Conservation (phyloP, 768 basidiomycete species). For the Pleurotus sapidus region DNA sequence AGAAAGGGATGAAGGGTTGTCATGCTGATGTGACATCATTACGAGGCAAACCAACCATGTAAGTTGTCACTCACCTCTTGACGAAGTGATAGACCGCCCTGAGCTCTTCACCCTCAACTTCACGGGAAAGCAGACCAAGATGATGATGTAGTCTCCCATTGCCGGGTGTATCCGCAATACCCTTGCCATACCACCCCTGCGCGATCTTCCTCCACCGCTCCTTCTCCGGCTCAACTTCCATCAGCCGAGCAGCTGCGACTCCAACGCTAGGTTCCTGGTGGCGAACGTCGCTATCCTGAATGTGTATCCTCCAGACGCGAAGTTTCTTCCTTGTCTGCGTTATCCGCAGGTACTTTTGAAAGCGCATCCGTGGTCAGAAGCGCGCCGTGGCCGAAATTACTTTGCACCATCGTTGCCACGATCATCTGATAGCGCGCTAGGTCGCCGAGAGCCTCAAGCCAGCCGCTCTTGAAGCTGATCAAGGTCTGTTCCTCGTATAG, state of each 20-base stretch:
- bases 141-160: constrained; percentile 94
- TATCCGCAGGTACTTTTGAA: constrained; percentile 36
- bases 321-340: constrained; percentile 16
- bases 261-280: constrained; percentile 67
- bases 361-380: constrained; percentile 58
- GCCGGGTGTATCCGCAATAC: constrained; percentile 88
- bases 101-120: constrained; percentile 79
- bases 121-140: constrained; percentile 82
- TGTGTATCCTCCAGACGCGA: constrained; percentile 13
- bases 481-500: constrained; percentile 82
- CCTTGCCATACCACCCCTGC: constrained; percentile 88
- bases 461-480: constrained; percentile 67
- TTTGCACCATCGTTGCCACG: constrained; percentile 81
- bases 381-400: constrained; percentile 36
- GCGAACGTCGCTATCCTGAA: background rate
- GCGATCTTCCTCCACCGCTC: constrained; percentile 91
- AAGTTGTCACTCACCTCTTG: constrained; percentile 67
- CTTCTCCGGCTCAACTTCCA: constrained; percentile 88
- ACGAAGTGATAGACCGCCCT: constrained; percentile 90
- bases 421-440: constrained; percentile 94
- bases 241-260: constrained; percentile 71
- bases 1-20: constrained; percentile 87
- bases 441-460: constrained; percentile 97
- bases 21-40: constrained; percentile 53
- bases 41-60: constrained; percentile 8